These are phyloP conservation scores for Botryosphaeria dothidea DNA, from an alignment of 2,329 filamentous ascomycete species.

Conservation along the genomic window DNA sequence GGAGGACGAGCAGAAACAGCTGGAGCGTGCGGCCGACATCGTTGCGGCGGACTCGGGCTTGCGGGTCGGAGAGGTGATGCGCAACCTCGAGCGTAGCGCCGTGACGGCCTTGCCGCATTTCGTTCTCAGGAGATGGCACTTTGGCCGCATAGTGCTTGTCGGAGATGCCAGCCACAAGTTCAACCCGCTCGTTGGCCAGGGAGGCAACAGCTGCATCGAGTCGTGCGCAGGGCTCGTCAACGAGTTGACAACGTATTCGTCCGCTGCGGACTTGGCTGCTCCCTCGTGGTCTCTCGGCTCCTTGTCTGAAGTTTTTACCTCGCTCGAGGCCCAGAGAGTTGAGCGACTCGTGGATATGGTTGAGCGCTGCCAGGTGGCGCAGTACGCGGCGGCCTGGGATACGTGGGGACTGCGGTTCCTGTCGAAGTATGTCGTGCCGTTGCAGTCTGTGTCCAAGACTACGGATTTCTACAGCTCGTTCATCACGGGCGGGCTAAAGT, in stretches of 20 bases:
- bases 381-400: background rate
- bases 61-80: background rate
- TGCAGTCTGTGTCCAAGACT: background rate
- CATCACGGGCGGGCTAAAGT: background rate
- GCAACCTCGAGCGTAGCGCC: background rate
- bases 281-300: background rate
- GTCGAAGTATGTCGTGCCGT: background rate
- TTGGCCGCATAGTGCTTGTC: background rate
- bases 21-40: background rate
- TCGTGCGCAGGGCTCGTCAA: background rate
- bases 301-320: background rate
- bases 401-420: background rate
- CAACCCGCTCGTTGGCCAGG: background rate
- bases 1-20: background rate
- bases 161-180: constrained; percentile 4
- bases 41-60: background rate
- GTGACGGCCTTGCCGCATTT: background rate
- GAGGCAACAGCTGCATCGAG: constrained; percentile 1
- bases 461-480: constrained; percentile 6
- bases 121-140: background rate
- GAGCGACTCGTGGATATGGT: constrained; percentile 1
- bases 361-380: background rate
- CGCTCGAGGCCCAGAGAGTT: background rate
- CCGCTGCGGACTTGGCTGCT: background rate
- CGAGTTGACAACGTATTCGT: background rate